Evolutionary conservation across 1,139 yeast species (phyloP), one percentile per base, ranked within the genome.

Genomic region (Kurtzmaniella quercitrusa): DNA sequence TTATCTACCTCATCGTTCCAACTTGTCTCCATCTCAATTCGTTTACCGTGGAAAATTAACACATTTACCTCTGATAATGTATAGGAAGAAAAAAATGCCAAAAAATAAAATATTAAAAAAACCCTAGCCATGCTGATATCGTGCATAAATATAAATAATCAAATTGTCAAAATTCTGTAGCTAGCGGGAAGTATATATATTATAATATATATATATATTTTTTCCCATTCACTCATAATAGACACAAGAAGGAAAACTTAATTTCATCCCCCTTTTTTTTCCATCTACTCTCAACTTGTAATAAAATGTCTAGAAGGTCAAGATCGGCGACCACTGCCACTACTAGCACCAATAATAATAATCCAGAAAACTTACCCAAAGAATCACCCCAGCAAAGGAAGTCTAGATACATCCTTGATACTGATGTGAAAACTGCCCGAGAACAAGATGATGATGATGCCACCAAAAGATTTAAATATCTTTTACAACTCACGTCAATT

Each of bases 401-500:
- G 46, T 57, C 61, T 34, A 63, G 82, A 41, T 83, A 67, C 54
- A 53, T 83, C 6, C 62, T 83, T 19, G 62, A 70, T 23, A 65
- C 67, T 5, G 82, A 78, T 48, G 79, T 82, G 10, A 73, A 73
- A 48, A 65, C 68, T 10, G 89, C 85, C 40, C 69, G 75, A 41
- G 65, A 66, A 34, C 74, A 73, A 43, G 73, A 79, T 51, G 71
- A 78, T 10, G 72, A 70, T 34, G 78, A 76, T 41, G 80, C 86
- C 0, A 75, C 79, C 9, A 77, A 78, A 52, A 65, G 91, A 53
- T 85, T 84, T 63, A 77, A 76, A 51, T 81, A 85, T 57, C 66
- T 85, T 38, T 61, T 85, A 37, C 84, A 87, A 0, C 62, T 85
- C 40, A 84, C 93, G 0, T 80, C 77, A 33, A 66, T 85, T 40